A percentile compares a stretch with the other conserved stretches of the same genome.
Conservation (phyloP, 1,139 yeast species). For the Yamadazyma siamensis region DNA sequence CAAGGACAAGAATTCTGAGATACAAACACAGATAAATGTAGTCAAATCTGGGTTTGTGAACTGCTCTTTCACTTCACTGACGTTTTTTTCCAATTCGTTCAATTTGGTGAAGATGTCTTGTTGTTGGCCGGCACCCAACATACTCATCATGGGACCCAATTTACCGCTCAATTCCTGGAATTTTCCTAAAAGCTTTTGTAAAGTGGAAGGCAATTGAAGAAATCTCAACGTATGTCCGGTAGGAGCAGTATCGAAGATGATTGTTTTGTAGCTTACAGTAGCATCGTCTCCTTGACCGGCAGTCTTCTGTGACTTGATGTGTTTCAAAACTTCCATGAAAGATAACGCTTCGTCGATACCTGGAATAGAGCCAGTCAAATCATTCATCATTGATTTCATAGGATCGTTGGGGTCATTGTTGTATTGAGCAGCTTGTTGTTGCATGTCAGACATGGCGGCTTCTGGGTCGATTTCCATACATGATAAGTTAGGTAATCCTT, state of each 20-base stretch:
- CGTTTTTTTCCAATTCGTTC: conserved; percentile 78
- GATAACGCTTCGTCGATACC: conserved; percentile 98
- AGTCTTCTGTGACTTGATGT: conserved; percentile 73
- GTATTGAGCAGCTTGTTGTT: conserved; percentile 55
- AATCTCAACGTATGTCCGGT: conserved; percentile 97
- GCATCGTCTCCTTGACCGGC: conserved; percentile 24
- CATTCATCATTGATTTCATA: conserved; percentile 73
- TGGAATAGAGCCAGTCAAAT: conserved; percentile 91
- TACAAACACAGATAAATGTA: conserved; percentile 95
- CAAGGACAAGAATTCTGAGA: conserved; percentile 89
- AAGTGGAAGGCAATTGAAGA: conserved; percentile 87
- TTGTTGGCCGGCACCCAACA: conserved; percentile 65
- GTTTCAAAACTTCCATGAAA: conserved; percentile 96
- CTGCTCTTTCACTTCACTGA: conserved; percentile 86
- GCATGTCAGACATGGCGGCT: conserved; percentile 88
- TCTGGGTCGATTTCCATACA: conserved; percentile 99
- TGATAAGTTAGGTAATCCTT: conserved; percentile 80
- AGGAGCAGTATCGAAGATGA: conserved; percentile 97
- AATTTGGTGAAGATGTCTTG: conserved; percentile 81
- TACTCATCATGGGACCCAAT: conserved; percentile 87
- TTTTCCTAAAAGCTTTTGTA: conserved; percentile 82
- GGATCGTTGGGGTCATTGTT: conserved; percentile 62
- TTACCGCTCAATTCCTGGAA: conserved; percentile 81
- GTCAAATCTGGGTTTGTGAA: conserved; percentile 95
- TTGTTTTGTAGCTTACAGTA: conserved; percentile 61